Base-by-base conservation (phyloP, 108 stramenopile genomes). In the Tribonema minus region DNA sequence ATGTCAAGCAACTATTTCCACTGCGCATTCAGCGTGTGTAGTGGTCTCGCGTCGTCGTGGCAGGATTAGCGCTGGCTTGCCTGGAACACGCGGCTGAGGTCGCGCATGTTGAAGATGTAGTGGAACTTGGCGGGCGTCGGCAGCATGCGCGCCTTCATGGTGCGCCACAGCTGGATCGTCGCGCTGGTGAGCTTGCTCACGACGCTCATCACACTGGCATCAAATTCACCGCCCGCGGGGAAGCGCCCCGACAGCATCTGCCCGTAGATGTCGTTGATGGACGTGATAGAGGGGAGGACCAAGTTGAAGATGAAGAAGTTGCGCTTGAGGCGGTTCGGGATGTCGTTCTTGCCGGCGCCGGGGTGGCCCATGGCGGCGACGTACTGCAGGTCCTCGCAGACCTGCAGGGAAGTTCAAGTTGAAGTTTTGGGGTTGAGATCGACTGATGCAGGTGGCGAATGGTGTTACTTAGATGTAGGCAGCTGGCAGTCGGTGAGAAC, bases 51-150 rank as follows among this genome's bases (percentile, higher is more conserved):
- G 2, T 15, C 23, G 46, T 46, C 46, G 15, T 46, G 9, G 6
- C 41, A 46, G 41, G 41, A 12, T 6, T 12, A 12, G 6, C 6
- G 6, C 41, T 46, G n/a, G 34, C 28, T 25, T 33, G 62, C 71
- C 86, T 93, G 92, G 81, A 94, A 94, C 5, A 94, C 91, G 54
- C 93, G 84, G 46, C 86, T 86, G 71, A 94, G 87, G 54, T 94
- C 93, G 67, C 93, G 91, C 90, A 94, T 91, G 81, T 92, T 94
- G 75, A 94, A 94, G 31, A 92, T 88, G 83, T 94, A 93, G 84
- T 94, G 93, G 82, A 92, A 92, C 84, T 94, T 92, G 68, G 92
- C 90, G 34, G 93, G 93, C 15, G 93, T 94, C 6, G 93, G 92
- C 2, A 94, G 88, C 91, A 94, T 92, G 58, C 91, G 92, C 7